Evolutionary conservation across 805 yeast species (phyloP).

Genomic region (Myxozyma sirexii): DNA sequence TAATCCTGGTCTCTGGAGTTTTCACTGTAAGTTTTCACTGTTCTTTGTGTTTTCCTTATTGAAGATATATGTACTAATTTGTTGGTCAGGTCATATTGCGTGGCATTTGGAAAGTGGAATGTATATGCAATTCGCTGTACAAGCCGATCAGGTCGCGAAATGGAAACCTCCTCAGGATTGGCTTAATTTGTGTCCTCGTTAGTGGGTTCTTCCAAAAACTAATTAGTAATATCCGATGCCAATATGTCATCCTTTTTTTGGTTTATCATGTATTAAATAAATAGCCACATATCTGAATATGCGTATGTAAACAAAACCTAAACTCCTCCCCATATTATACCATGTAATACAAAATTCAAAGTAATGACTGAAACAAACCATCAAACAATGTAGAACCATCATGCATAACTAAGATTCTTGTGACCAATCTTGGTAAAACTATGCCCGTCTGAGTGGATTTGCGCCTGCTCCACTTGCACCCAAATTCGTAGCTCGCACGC

Average conservation of each 20-base stretch:
- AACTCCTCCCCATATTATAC: neutral
- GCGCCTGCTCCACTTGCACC: neutral
- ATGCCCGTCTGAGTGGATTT: neutral
- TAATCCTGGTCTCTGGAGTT: constrained; percentile 91
- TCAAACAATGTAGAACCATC: neutral
- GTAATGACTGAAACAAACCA: neutral
- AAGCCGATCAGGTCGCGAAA: constrained; percentile 28
- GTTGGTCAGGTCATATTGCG: constrained; percentile 87
- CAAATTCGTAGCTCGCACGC: constrained; percentile 6
- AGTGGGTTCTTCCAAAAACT: no score
- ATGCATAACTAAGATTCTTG: neutral
- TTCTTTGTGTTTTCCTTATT: neutral
- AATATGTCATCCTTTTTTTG: no score
- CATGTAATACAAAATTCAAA: neutral
- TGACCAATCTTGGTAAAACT: neutral
- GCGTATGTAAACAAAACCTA: neutral
- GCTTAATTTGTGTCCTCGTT: constrained; percentile 36
- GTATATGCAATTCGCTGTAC: constrained; percentile 64
- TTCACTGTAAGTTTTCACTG: constrained; percentile 67
- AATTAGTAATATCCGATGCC: no score
- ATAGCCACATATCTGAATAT: neutral
- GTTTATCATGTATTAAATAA: no score
- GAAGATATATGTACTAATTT: constrained; percentile 54
- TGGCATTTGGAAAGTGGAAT: constrained; percentile 97
- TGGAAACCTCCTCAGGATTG: constrained; percentile 37